Evolutionary conservation across 768 basidiomycete species (phyloP).

Genomic region (Termitomyces sp.): DNA sequence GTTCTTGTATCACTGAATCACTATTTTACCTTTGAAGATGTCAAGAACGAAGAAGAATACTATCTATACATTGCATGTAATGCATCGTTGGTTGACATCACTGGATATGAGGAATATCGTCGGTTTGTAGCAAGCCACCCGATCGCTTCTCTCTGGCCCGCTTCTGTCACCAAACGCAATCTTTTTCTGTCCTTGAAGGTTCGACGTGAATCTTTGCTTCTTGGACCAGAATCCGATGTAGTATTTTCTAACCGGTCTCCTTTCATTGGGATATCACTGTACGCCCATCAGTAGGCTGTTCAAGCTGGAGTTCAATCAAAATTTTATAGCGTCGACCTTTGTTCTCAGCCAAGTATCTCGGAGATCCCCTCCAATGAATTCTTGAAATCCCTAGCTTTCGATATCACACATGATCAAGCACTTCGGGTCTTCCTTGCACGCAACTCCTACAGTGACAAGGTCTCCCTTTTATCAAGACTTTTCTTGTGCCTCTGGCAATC

Average conservation of each 20-base stretch:
- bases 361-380: conserved; percentile 5
- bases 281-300: not conserved
- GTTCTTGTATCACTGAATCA: conserved; percentile 10
- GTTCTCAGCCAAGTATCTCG: conserved; percentile 10
- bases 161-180: not conserved
- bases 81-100: conserved; percentile 10
- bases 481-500: conserved; percentile 2
- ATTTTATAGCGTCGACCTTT: conserved; percentile 2
- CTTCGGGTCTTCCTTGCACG: conserved; percentile 10
- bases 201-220: conserved; percentile 5
- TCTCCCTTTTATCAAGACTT: conserved; percentile 5
- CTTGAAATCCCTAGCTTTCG: conserved; percentile 3
- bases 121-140: conserved; percentile 9
- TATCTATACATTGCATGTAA: conserved; percentile 13
- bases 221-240: conserved; percentile 8
- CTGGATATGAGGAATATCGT: conserved; percentile 10
- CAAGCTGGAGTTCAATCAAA: not conserved
- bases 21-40: not conserved
- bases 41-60: not conserved
- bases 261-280: conserved; percentile 7
- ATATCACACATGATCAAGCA: conserved; percentile 13
- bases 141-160: conserved; percentile 9
- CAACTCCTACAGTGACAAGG: conserved; percentile 3
- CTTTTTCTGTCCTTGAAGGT: conserved; percentile 1
- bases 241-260: conserved; percentile 4